Conservation (phyloP, 192 early-diverging fungal genomes). For the Linnemannia zychae region DNA sequence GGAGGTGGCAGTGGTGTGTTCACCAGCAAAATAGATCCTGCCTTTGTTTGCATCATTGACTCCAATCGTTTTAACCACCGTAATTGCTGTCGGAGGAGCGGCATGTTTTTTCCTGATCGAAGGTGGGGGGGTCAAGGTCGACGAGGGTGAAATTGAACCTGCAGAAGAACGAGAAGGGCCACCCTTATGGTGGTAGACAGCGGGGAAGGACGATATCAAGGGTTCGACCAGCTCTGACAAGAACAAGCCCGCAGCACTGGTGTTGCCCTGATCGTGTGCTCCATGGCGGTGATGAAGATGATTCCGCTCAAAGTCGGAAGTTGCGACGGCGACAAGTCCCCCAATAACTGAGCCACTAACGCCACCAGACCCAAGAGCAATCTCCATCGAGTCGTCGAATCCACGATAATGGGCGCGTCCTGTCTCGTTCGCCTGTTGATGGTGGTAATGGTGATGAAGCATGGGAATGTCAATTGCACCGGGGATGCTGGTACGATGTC, state of each 20-base stretch:
- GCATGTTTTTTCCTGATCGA: constrained; percentile 2
- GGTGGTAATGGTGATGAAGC: neutral
- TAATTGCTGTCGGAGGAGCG: neutral
- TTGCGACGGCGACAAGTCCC: neutral
- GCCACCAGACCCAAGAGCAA: neutral
- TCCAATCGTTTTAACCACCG: constrained; percentile 24
- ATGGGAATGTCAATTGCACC: neutral
- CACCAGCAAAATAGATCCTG: constrained; percentile 60
- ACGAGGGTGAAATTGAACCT: neutral
- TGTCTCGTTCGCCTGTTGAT: neutral
- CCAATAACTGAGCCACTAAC: neutral
- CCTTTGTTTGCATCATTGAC: constrained; percentile 29
- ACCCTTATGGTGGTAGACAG: neutral
- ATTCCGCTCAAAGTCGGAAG: neutral
- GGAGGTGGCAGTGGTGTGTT: constrained; percentile 57
- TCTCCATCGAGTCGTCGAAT: neutral
- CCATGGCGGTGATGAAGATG: neutral
- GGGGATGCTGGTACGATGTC: neutral
- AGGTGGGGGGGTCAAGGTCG: neutral
- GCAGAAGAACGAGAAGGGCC: no score
- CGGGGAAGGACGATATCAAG: neutral
- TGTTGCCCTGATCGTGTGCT: neutral
- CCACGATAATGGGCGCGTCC: neutral
- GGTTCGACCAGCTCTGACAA: neutral
- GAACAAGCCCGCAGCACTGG: neutral